Conservation (phyloP, 345 rosid genomes). For the Eucalyptus cloeziana region DNA sequence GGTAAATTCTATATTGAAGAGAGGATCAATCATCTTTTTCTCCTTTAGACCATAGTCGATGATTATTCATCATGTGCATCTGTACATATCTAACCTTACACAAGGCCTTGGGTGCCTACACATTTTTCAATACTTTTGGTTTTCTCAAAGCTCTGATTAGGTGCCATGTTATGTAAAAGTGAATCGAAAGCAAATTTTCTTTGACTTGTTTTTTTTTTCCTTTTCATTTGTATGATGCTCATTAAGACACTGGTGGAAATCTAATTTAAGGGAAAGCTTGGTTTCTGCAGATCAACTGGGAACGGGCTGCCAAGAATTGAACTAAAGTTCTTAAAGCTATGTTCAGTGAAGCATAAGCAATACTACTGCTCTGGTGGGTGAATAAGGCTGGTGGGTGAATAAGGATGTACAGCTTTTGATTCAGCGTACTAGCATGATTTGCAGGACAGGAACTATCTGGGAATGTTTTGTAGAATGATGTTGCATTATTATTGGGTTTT, state of each 20-base stretch:
- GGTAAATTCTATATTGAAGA: neutral
- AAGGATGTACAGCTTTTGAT: too few relatives aligned
- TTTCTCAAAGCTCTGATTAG: neutral
- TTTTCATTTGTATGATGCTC: too few relatives aligned
- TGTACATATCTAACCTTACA: neutral
- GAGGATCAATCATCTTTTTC: neutral
- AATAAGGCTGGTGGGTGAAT: too few relatives aligned
- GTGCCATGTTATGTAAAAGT: neutral
- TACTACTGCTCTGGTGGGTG: too few relatives aligned
- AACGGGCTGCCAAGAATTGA: neutral
- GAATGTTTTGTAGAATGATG: neutral
- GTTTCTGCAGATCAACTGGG: too few relatives aligned
- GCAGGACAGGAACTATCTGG: neutral
- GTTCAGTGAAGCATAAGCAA: neutral
- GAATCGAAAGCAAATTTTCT: neutral
- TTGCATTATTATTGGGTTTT: neutral
- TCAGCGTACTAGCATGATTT: too few relatives aligned
- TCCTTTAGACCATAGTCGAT: neutral
- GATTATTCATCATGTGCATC: neutral
- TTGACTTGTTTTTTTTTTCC: too few relatives aligned
- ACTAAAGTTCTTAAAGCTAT: neutral
- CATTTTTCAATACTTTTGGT: neutral
- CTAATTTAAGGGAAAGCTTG: too few relatives aligned
- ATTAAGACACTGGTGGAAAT: too few relatives aligned
- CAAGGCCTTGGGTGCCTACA: neutral